A percentile compares a stretch with the other conserved stretches of the same genome.
Evolutionary conservation across 805 yeast species (phyloP).

Genomic region (Metschnikowia amazonensis): DNA sequence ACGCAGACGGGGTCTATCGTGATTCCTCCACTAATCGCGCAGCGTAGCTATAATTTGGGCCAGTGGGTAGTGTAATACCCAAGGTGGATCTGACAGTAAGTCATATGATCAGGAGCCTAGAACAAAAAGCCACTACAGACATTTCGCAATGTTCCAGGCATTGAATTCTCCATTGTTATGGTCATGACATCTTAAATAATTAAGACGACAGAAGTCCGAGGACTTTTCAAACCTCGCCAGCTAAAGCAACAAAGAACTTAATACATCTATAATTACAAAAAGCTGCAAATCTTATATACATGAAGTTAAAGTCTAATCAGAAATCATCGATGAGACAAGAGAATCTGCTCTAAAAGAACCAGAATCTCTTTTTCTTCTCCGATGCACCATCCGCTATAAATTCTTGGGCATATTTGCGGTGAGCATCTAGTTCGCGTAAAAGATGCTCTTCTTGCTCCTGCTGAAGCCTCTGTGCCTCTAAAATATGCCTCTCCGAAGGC

Average conservation of each 20-base stretch:
- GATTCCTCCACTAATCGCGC: no score
- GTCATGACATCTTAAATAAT: no score
- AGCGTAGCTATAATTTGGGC: no score
- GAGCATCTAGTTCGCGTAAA: constrained; percentile 32
- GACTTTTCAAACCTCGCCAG: background rate
- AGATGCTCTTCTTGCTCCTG: constrained; percentile 62
- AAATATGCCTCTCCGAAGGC: constrained; percentile 67
- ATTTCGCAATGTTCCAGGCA: no score
- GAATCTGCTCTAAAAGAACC: constrained; percentile 10
- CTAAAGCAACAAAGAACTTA: background rate
- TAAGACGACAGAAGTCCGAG: background rate
- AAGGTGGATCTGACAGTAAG: no score
- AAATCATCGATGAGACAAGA: background rate
- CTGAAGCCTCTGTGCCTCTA: constrained; percentile 67
- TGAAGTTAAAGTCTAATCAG: background rate
- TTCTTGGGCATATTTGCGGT: constrained; percentile 19
- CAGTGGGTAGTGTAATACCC: no score
- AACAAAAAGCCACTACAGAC: no score
- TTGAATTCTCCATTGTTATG: no score
- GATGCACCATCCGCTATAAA: constrained; percentile 8
- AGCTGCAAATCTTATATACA: background rate
- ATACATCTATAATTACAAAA: background rate
- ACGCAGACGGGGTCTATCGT: no score
- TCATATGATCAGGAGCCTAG: no score
- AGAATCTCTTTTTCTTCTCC: constrained; percentile 13